phyloP scores from a whole-genome alignment of 1,139 yeast species.

The Eremothecium gossypii region DNA sequence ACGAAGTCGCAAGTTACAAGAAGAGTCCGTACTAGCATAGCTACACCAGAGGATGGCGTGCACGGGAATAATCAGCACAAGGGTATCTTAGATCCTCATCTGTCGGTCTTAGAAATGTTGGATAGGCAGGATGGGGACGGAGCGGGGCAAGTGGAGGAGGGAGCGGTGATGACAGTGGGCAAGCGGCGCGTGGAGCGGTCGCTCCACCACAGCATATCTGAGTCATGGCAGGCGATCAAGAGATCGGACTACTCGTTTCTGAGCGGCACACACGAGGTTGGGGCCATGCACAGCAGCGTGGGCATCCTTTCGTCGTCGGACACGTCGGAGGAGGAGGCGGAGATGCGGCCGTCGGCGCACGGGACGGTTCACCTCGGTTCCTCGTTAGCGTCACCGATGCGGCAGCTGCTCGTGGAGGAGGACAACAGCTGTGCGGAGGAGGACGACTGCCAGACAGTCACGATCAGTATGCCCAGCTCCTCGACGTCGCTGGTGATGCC shows the following conservation, averaged over 20 bases:
- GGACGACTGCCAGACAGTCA: slow-evolving; percentile 20
- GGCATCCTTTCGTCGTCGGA: slow-evolving; percentile 23
- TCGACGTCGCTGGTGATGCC: slow-evolving; percentile 30
- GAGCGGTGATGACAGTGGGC: slow-evolving; percentile 2
- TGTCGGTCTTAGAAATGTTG: slow-evolving; percentile 23
- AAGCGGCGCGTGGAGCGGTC: slow-evolving; percentile 1
- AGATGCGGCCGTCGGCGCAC: slow-evolving; percentile 8
- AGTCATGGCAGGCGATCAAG: slow-evolving; percentile 26
- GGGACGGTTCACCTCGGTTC: background rate
- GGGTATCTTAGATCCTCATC: slow-evolving; percentile 26
- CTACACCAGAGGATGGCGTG: no score
- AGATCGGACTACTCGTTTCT: slow-evolving; percentile 15
- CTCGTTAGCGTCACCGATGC: background rate
- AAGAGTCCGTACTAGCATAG: no score
- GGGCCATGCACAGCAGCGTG: slow-evolving; percentile 5
- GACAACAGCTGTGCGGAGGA: slow-evolving; percentile 6
- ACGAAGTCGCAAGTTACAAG: no score
- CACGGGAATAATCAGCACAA: slow-evolving; percentile 5
- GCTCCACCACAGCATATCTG: slow-evolving; percentile 14
- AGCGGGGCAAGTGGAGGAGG: slow-evolving; percentile 3
- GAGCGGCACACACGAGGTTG: background rate
- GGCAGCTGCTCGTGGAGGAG: background rate
- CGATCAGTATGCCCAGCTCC: slow-evolving; percentile 21
- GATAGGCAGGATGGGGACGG: slow-evolving; percentile 8
- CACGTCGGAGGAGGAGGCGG: slow-evolving; percentile 27